phyloP scores from a whole-genome alignment of 2,329 filamentous ascomycete species.

The Trichoderma simmonsii region DNA sequence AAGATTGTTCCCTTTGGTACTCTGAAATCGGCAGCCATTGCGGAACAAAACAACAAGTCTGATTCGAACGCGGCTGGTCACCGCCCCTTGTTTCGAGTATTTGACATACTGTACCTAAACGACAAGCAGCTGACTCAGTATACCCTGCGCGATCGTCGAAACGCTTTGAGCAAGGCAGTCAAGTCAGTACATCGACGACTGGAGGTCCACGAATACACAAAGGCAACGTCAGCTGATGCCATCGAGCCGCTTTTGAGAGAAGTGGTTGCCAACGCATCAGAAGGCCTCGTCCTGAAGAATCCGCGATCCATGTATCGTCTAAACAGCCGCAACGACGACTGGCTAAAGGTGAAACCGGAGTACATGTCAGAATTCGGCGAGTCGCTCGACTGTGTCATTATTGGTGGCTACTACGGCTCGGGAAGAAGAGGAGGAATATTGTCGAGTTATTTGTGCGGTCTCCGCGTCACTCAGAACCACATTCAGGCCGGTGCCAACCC shows the following conservation, averaged over 20 bases:
- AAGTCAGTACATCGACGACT: slow-evolving; percentile 69
- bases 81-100: slow-evolving; percentile 78
- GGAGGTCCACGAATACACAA: slow-evolving; percentile 73
- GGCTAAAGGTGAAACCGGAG: slow-evolving; percentile 98
- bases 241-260: slow-evolving; percentile 78
- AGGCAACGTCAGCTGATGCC: slow-evolving; percentile 63
- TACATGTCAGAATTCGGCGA: slow-evolving; percentile 98
- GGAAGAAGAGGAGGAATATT: slow-evolving; percentile 78
- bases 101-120: slow-evolving; percentile 90
- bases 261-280: slow-evolving; percentile 81
- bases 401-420: slow-evolving; percentile 91
- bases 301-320: slow-evolving; percentile 81
- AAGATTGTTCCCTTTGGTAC: slow-evolving; percentile 87
- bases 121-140: slow-evolving; percentile 75
- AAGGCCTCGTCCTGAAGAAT: slow-evolving; percentile 92
- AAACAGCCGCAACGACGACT: slow-evolving; percentile 89
- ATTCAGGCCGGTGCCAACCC: slow-evolving; percentile 56
- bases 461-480: slow-evolving; percentile 70
- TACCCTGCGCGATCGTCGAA: slow-evolving; percentile 74
- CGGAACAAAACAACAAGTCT: slow-evolving; percentile 63
- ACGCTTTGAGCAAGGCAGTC: slow-evolving; percentile 70
- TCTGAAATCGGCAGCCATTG: slow-evolving; percentile 83
- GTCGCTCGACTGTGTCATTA: slow-evolving; percentile 81
- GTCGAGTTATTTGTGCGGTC: slow-evolving; percentile 85
- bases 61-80: slow-evolving; percentile 49